Evolutionary conservation across 2,329 filamentous ascomycete genomes (phyloP).

Genomic region (Phyllachora maydis): DNA sequence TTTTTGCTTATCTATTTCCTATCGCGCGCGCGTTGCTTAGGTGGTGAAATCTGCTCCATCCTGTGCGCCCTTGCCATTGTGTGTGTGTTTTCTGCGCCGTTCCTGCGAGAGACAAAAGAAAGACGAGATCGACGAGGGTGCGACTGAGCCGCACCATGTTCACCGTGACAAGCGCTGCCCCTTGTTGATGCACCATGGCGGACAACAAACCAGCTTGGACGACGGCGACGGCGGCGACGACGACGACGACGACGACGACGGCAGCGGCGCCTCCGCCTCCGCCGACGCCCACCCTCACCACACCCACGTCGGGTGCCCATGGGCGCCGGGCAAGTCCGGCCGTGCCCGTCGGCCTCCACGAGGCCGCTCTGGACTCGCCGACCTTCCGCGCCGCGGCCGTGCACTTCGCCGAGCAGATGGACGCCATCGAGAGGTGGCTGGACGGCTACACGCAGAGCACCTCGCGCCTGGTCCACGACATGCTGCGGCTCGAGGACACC

Average conservation of each 20-base stretch:
- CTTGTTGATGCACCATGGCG: too few species aligned
- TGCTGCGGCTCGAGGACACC: constrained; percentile 56
- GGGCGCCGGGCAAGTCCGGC: constrained; percentile 16
- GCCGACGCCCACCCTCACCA: constrained; percentile 3
- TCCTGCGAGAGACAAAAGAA: too few species aligned
- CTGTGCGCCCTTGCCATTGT: too few species aligned
- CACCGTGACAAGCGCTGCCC: too few species aligned
- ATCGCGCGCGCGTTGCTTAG: too few species aligned
- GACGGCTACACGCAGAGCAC: constrained; percentile 35
- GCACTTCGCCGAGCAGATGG: constrained; percentile 83
- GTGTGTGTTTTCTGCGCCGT: too few species aligned
- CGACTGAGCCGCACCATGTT: too few species aligned
- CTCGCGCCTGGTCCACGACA: constrained; percentile 34
- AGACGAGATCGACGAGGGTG: too few species aligned
- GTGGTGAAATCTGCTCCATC: too few species aligned
- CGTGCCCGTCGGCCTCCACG: constrained; percentile 68
- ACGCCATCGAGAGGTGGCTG: constrained; percentile 82
- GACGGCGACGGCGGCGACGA: background rate
- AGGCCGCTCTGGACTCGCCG: constrained; percentile 89
- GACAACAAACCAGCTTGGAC: too few species aligned
- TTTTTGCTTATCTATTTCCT: too few species aligned
- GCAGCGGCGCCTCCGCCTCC: constrained; percentile 2
- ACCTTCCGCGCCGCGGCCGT: constrained; percentile 76
- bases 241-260: constrained; percentile 1
- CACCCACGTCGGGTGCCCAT: too few species aligned